phyloP scores from a whole-genome alignment of 495 filamentous ascomycete genomes.

The Halenospora varia region DNA sequence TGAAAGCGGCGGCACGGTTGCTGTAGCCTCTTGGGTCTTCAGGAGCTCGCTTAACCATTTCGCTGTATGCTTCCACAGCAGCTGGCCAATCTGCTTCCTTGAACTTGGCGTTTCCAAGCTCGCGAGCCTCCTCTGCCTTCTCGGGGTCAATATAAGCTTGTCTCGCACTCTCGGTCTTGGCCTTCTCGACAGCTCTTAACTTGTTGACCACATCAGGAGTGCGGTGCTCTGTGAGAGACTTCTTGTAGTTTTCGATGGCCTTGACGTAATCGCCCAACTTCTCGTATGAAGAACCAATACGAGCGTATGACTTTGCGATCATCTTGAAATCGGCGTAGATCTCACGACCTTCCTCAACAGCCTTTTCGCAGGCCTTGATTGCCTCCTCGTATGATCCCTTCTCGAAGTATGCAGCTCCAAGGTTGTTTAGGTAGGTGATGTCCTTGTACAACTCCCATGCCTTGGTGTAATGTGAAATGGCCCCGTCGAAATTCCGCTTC shows the following conservation, averaged over 20 bases:
- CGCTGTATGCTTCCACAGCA: conserved; percentile 89
- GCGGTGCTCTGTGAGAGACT: conserved; percentile 92
- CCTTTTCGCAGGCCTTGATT: conserved; percentile 82
- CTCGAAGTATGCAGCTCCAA: conserved; percentile 90
- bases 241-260: conserved; percentile 88
- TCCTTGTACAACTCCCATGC: conserved; percentile 95
- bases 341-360: conserved; percentile 82
- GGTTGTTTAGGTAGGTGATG: conserved; percentile 95
- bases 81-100: conserved; percentile 95
- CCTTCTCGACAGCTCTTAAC: conserved; percentile 88
- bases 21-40: conserved; percentile 92
- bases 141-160: conserved; percentile 82
- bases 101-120: conserved; percentile 93
- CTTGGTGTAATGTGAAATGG: conserved; percentile 92
- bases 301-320: conserved; percentile 93
- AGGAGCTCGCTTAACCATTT: conserved; percentile 96
- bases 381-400: conserved; percentile 87
- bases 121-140: conserved; percentile 93
- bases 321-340: conserved; percentile 93
- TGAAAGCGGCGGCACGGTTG: conserved; percentile 94
- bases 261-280: conserved; percentile 75
- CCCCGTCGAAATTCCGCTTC: conserved; percentile 91
- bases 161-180: conserved; percentile 71
- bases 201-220: conserved; percentile 92
- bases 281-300: conserved; percentile 88